Base-by-base conservation (phyloP, 169 alveolate species). In the Plasmodium chabaudi region DNA sequence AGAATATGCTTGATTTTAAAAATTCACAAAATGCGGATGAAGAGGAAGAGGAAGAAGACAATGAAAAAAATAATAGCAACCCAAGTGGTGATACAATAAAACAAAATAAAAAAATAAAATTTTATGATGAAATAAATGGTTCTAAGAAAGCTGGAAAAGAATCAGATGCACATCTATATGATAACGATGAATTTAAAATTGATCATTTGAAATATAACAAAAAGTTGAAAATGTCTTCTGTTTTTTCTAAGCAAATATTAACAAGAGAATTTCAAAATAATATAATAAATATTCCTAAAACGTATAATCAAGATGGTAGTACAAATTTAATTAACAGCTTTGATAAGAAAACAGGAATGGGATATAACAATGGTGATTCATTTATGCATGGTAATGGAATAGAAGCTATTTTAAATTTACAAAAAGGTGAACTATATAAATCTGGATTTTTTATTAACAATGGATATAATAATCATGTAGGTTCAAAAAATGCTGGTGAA, bases 241-340 rank as follows among this genome's bases (percentile, higher is more conserved):
- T 17, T 7, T 86, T 86, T 63, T 68, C 91, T 7, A 86, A 69
- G 6, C 47, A 70, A 57, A 86, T 86, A 21, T 34, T 86, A 55
- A 69, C 69, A 53, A 68, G 61, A 47, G 87, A 86, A 12, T 86
- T 86, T 70, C 55, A 86, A 39, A 47, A 53, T 9, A 82, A 55
- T 34, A 23, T 51, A n/a, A 21, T 82, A 60, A 56, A 44, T 4
- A 23, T 82, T 13, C 82, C 90, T 2, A 67, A 55, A 34, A 63
- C 44, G 7, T 12, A 49, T 49, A 64, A 27, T 17, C 17, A 49
- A 23, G 12, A 5, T 17, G 12, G 56, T 17, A 64, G 1, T 21
- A 4, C n/a, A 17, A 64, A 13, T 49, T 3, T 34, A 4, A 4
- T 34, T 34, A 34, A 34, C 4, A 34, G 4, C 5, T 34, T 34